These are phyloP conservation scores for Stemphylium vesicarium DNA, from an alignment of 2,329 filamentous ascomycete genomes.

Conservation along the genomic window DNA sequence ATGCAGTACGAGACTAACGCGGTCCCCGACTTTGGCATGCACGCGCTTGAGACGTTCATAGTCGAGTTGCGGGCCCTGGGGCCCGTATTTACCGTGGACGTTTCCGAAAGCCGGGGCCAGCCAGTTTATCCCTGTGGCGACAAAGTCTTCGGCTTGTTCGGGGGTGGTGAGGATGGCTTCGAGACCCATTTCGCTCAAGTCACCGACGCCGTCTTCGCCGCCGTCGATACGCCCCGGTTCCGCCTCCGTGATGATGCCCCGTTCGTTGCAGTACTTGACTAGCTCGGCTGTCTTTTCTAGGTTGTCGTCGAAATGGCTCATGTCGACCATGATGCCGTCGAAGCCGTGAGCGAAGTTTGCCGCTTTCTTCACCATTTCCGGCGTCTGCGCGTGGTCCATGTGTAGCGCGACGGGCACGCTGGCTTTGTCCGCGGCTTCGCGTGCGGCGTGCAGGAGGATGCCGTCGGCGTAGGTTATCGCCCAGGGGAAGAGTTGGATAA, in stretches of 20 bases:
- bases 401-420: constrained; percentile 67
- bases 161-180: constrained; percentile 70
- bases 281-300: constrained; percentile 68
- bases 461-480: constrained; percentile 68
- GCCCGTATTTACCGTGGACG: constrained; percentile 75
- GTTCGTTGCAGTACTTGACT: constrained; percentile 67
- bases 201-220: constrained; percentile 75
- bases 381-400: constrained; percentile 70
- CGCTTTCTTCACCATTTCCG: constrained; percentile 66
- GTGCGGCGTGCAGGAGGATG: constrained; percentile 54
- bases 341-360: constrained; percentile 54
- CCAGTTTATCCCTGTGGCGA: constrained; percentile 74
- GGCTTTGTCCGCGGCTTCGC: constrained; percentile 49
- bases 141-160: constrained; percentile 73
- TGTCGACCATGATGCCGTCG: constrained; percentile 63
- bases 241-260: constrained; percentile 72
- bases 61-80: constrained; percentile 60
- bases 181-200: constrained; percentile 63
- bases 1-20: constrained; percentile 63
- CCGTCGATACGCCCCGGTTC: constrained; percentile 75
- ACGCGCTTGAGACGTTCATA: constrained; percentile 51
- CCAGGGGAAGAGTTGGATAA: constrained; percentile 79
- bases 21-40: constrained; percentile 55
- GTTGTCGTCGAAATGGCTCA: constrained; percentile 76
- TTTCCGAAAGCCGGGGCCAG: constrained; percentile 79